Percentiles rank a stretch among this genome's conserved stretches.
Conservation (phyloP, 225 moss, liverwort and hornwort species). For the Polytrichum formosum region DNA sequence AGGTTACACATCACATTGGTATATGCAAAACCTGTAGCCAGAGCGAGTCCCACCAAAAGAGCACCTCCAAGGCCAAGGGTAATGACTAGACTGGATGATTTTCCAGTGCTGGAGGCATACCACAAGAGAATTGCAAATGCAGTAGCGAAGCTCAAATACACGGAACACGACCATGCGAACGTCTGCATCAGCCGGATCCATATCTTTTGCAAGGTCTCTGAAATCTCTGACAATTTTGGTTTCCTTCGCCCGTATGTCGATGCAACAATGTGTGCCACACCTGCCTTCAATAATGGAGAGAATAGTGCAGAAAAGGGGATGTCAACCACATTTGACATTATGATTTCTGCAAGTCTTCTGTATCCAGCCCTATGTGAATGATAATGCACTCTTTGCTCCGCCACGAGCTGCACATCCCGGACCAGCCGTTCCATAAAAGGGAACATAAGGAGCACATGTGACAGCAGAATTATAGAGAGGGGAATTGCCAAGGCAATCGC, state of each 20-base stretch:
- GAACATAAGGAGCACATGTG: conserved; percentile 67
- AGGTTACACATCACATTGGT: conserved; percentile 56
- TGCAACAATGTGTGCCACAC: conserved; percentile 77
- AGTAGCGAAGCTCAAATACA: conserved; percentile 56
- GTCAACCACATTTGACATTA: conserved; percentile 71
- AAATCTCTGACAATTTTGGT: conserved; percentile 45
- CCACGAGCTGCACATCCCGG: conserved; percentile 42
- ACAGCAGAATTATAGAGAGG: conserved; percentile 75
- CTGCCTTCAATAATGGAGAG: conserved; percentile 69
- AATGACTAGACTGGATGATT: background rate
- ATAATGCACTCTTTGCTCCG: conserved; percentile 44
- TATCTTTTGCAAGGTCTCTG: conserved; percentile 61
- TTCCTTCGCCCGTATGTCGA: conserved; percentile 71
- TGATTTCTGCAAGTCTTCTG: conserved; percentile 67
- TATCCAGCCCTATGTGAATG: conserved; percentile 59
- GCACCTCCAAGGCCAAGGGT: conserved; percentile 20
- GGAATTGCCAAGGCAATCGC: conserved; percentile 69
- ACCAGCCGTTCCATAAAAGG: conserved; percentile 62
- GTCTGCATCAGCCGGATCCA: conserved; percentile 81
- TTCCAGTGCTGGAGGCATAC: conserved; percentile 33
- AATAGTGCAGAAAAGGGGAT: conserved; percentile 74
- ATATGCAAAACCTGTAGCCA: conserved; percentile 38
- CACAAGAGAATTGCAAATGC: conserved; percentile 50
- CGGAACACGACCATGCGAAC: conserved; percentile 62
- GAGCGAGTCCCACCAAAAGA: conserved; percentile 26